Evolutionary conservation across 345 rosid genomes (phyloP).

Genomic region (Adansonia digitata): DNA sequence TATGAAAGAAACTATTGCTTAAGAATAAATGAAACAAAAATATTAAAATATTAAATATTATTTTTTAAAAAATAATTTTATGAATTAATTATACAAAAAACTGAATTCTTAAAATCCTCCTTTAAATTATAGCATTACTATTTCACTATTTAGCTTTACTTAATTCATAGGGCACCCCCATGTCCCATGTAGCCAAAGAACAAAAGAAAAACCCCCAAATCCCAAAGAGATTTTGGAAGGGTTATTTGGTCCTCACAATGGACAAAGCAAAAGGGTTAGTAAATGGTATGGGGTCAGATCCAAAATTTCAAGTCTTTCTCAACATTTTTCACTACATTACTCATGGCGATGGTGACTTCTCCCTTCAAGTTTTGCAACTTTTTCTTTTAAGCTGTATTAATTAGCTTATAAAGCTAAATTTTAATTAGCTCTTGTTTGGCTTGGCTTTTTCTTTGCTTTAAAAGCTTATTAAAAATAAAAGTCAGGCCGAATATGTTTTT

Average conservation of each 20-base stretch:
- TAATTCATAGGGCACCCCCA: not conserved
- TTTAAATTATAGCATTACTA: not conserved
- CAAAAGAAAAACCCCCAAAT: not conserved
- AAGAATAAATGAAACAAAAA: not conserved
- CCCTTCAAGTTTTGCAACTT: not conserved
- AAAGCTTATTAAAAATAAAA: not conserved
- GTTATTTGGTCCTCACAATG: not conserved
- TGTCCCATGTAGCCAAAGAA: not conserved
- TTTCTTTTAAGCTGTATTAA: conserved; percentile 1
- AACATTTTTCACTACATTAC: conserved; percentile 1
- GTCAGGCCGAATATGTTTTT: no score
- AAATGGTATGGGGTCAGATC: conserved; percentile 13
- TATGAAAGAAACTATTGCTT: not conserved
- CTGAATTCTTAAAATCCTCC: not conserved
- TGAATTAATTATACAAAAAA: no score
- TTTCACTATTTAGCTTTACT: conserved; percentile 9
- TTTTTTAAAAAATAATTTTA: not conserved
- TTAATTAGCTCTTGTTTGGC: not conserved
- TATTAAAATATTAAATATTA: not conserved
- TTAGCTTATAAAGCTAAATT: conserved; percentile 1
- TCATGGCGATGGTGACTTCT: conserved; percentile 10
- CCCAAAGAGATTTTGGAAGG: not conserved
- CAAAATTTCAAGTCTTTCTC: conserved; percentile 7
- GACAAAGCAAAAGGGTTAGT: conserved; percentile 1
- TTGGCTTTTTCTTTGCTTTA: not conserved